These are phyloP conservation scores for Parsonsia alboflavescens DNA, from an alignment of 257 asterid genomes.

Conservation along the genomic window DNA sequence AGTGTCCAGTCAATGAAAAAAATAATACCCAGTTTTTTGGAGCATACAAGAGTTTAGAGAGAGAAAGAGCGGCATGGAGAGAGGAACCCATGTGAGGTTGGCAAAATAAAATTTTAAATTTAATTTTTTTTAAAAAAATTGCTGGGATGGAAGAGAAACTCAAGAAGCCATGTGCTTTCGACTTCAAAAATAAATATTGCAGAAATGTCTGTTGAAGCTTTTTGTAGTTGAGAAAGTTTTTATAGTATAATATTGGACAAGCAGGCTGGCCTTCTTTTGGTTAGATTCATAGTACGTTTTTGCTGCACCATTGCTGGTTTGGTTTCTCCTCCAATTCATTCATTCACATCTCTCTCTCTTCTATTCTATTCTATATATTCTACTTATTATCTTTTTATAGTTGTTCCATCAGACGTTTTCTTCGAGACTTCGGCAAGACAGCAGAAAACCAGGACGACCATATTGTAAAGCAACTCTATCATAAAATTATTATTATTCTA, in stretches of 20 bases:
- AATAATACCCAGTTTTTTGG: constrained; percentile 34
- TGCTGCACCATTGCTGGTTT: background rate
- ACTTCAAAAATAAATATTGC: constrained; percentile 28
- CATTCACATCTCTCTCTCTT: no score
- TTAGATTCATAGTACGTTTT: constrained; percentile 21
- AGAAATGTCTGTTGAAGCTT: constrained; percentile 13
- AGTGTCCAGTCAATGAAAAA: constrained; percentile 41
- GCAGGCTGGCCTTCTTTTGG: background rate
- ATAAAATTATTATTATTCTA: no score
- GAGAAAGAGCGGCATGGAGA: constrained; percentile 28
- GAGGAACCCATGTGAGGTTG: constrained; percentile 53
- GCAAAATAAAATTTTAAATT: background rate
- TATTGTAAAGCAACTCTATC: background rate
- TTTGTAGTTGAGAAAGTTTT: background rate
- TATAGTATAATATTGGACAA: background rate
- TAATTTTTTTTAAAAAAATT: no score
- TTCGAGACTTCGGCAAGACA: background rate
- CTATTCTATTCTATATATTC: no score
- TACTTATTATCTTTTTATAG: no score
- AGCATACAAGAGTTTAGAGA: constrained; percentile 37
- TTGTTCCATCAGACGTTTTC: constrained; percentile 1
- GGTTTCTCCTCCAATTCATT: no score
- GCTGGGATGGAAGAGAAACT: constrained; percentile 14
- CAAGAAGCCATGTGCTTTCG: constrained; percentile 38
- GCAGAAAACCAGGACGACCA: constrained; percentile 1